Evolutionary conservation across 1,139 yeast species (phyloP), one percentile per base, ranked within the genome.

Genomic region (Taphrina flavorubra): DNA sequence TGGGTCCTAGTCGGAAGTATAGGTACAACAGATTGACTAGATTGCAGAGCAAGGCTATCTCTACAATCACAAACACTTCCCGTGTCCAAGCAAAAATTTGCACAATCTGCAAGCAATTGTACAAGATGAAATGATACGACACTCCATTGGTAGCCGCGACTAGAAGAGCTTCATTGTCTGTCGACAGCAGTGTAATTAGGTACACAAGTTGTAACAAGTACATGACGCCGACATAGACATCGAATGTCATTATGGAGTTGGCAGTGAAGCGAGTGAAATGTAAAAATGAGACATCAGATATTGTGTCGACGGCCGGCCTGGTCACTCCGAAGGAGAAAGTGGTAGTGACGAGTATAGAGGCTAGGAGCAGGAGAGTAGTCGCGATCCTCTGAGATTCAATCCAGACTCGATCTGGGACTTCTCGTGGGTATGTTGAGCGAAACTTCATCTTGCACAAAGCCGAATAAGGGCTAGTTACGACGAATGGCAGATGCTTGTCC

Each of bases 161-260:
- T 34, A 63, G 34, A 20, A 63, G 61, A 25, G 67, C 67, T 25
- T 63, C 67, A 16, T 55, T 63, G 18, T 63, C 56, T 13, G 55
- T 51, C 13, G 60, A 49, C 42, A 63, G 20, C 8, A 63, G 51
- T 5, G 37, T 18, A 7, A 58, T 31, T n/a, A 63, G 51, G 34
- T 63, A 63, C 14, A 31, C 44, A 13, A 63, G 20, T 57, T 63
- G 67, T 6, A 39, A n/a, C n/a, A 55, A 11, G 20, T 53, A 63
- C 55, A 63, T 44, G 20, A 55, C 39, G n/a, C 61, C 67, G 25
- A 57, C 55, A 34, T n/a, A 63, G 39, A 63, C 46, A 16, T 63
- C 67, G 20, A 63, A 46, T 39, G 67, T 63, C 61, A 63, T 63
- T 34, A 57, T 37, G 18, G 67, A 40, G 18, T 63, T 63, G n/a